Conservation (phyloP, 2,329 filamentous ascomycete species). For the Penicillium brasilianum region DNA sequence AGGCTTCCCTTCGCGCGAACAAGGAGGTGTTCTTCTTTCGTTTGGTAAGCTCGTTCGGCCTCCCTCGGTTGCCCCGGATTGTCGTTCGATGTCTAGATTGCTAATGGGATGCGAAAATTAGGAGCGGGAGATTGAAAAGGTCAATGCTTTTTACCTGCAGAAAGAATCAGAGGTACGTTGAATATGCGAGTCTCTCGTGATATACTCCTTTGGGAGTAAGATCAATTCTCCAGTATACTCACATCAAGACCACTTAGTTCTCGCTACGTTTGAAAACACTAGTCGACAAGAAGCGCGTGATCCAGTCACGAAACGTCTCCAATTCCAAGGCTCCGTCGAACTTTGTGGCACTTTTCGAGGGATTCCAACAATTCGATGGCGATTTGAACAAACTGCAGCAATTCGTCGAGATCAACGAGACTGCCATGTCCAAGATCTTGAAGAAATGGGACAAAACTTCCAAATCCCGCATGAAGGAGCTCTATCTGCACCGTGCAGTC, state of each 20-base stretch:
- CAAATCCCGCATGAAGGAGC: slow-evolving; percentile 97
- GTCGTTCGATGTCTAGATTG: not conserved
- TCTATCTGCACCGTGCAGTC: slow-evolving; percentile 93
- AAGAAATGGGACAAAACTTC: slow-evolving; percentile 99
- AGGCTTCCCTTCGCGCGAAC: slow-evolving; percentile 89
- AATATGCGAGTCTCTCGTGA: not conserved
- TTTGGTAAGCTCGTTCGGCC: slow-evolving; percentile 63
- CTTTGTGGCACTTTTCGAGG: slow-evolving; percentile 93
- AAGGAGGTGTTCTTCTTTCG: slow-evolving; percentile 99
- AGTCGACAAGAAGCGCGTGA: slow-evolving; percentile 90
- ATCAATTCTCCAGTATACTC: not conserved
- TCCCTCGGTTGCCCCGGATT: not conserved
- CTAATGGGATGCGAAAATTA: slow-evolving; percentile 45
- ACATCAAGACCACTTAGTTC: slow-evolving; percentile 62
- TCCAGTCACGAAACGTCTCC: slow-evolving; percentile 77
- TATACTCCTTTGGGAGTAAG: not conserved
- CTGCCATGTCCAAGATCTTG: slow-evolving; percentile 95
- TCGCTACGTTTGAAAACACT: slow-evolving; percentile 91
- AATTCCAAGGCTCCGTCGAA: slow-evolving; percentile 87
- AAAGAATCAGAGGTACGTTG: slow-evolving; percentile 89
- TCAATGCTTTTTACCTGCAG: slow-evolving; percentile 96
- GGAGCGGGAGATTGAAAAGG: slow-evolving; percentile 98
- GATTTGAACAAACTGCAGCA: slow-evolving; percentile 96
- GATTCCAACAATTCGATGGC: slow-evolving; percentile 94
- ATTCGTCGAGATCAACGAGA: slow-evolving; percentile 98